Evolutionary conservation across 306 rosid species (phyloP).

Genomic region (Hylodesmum podocarpum): DNA sequence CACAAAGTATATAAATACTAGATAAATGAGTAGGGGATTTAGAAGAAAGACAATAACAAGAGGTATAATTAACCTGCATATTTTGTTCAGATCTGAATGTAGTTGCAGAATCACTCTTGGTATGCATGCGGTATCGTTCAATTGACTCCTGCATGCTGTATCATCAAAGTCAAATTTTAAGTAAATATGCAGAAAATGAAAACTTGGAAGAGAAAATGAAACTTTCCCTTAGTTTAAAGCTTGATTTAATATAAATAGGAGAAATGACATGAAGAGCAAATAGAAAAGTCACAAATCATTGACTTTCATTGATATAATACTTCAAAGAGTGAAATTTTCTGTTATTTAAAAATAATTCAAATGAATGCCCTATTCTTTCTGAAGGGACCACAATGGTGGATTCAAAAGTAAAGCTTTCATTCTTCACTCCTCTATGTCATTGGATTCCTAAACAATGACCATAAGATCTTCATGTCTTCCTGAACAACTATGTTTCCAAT

Average conservation of each 20-base stretch:
- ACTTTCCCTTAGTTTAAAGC: neutral
- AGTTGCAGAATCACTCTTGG: constrained; percentile 40
- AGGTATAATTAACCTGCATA: constrained; percentile 47
- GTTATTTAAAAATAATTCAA: neutral
- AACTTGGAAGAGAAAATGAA: neutral
- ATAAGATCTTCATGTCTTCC: neutral
- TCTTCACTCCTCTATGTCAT: neutral
- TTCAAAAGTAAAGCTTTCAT: neutral
- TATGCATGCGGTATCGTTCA: constrained; percentile 62
- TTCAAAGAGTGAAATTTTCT: neutral
- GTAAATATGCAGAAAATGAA: neutral
- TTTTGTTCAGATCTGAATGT: constrained; percentile 47
- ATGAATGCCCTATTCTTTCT: neutral
- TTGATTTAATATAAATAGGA: neutral
- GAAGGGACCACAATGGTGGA: neutral
- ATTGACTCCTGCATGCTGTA: constrained; percentile 59
- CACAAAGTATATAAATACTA: neutral
- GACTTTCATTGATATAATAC: neutral
- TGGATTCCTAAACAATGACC: neutral
- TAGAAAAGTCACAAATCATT: neutral
- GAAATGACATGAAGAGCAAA: neutral
- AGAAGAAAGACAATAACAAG: neutral
- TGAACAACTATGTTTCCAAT: neutral
- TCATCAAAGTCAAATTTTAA: constrained; percentile 7
- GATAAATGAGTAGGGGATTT: neutral